These are phyloP conservation scores for Fraxinus americana DNA, from an alignment of 257 asterid genomes.

Conservation along the genomic window DNA sequence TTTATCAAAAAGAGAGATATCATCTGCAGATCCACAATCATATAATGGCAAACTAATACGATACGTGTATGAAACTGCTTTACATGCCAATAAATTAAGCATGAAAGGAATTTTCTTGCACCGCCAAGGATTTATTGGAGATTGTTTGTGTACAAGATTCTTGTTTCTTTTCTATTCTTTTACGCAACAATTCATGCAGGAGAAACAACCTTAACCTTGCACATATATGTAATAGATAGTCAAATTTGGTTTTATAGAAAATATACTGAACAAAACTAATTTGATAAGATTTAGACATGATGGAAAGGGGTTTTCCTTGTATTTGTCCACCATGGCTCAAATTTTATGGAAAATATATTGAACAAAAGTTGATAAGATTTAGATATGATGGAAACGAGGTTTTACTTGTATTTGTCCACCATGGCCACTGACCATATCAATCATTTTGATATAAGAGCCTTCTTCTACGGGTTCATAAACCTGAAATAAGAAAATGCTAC, in stretches of 20 bases:
- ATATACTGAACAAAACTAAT: slow-evolving; percentile 10
- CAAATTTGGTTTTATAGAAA: slow-evolving; percentile 13
- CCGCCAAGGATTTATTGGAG: not conserved
- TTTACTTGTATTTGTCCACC: slow-evolving; percentile 97
- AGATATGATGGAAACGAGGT: slow-evolving; percentile 8
- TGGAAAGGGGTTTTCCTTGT: not conserved
- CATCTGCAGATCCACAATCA: slow-evolving; percentile 8
- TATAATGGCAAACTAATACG: not conserved
- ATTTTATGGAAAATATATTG: slow-evolving; percentile 9
- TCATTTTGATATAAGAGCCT: slow-evolving; percentile 98
- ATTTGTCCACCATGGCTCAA: too few relatives aligned
- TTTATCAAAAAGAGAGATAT: too few relatives aligned
- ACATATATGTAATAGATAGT: slow-evolving; percentile 7
- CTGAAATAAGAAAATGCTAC: slow-evolving; percentile 40
- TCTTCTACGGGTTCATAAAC: slow-evolving; percentile 97
- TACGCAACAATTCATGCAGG: not conserved
- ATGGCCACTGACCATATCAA: slow-evolving; percentile 95
- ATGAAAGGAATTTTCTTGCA: slow-evolving; percentile 11
- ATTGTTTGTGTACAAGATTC: not conserved
- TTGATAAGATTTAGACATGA: slow-evolving; percentile 17
- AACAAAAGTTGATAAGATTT: slow-evolving; percentile 1
- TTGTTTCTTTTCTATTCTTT: slow-evolving; percentile 10
- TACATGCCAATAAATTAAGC: not conserved
- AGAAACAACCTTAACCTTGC: slow-evolving; percentile 6
- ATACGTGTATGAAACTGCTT: not conserved